Conservation (phyloP, 163 green algal species). For the Scenedesmus sp. region DNA sequence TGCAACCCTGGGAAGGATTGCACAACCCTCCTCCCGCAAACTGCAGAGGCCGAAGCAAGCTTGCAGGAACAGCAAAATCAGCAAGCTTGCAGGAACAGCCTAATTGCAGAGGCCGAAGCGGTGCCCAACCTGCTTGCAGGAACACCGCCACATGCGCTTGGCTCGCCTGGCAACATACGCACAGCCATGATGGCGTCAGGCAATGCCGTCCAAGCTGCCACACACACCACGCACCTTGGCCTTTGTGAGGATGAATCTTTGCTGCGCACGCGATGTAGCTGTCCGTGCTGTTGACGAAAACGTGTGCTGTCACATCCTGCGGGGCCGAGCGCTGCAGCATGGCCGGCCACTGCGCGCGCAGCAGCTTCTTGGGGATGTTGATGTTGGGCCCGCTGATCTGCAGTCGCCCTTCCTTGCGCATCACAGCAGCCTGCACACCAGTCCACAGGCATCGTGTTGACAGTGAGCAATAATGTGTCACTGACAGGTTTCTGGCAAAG, state of each 20-base stretch:
- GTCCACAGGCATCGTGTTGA: no score
- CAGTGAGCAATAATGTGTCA: no score
- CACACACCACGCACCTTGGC: constrained; percentile 28
- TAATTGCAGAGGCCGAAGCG: background rate
- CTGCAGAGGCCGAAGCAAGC: no score
- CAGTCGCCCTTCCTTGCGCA: constrained; percentile 46
- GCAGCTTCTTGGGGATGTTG: constrained; percentile 54
- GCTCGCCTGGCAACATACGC: no score
- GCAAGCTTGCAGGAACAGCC: no score
- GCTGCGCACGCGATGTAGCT: constrained; percentile 37
- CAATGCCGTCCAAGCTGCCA: background rate
- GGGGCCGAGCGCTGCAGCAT: constrained; percentile 35
- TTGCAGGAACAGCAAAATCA: no score
- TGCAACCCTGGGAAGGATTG: no score
- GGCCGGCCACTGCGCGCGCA: constrained; percentile 46
- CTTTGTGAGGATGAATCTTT: constrained; percentile 53
- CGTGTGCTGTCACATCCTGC: constrained; percentile 50
- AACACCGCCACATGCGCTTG: background rate
- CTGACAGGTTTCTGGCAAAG: no score
- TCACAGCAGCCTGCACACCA: constrained; percentile 39
- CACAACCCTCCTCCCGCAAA: no score
- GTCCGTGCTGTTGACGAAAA: constrained; percentile 39
- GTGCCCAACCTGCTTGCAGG: background rate
- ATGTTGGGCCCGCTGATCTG: constrained; percentile 50
- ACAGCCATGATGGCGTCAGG: no score